These are phyloP conservation scores for Microbotryum lychnidis-dioicae DNA, from an alignment of 1,284 basidiomycete genomes.

Conservation along the genomic window DNA sequence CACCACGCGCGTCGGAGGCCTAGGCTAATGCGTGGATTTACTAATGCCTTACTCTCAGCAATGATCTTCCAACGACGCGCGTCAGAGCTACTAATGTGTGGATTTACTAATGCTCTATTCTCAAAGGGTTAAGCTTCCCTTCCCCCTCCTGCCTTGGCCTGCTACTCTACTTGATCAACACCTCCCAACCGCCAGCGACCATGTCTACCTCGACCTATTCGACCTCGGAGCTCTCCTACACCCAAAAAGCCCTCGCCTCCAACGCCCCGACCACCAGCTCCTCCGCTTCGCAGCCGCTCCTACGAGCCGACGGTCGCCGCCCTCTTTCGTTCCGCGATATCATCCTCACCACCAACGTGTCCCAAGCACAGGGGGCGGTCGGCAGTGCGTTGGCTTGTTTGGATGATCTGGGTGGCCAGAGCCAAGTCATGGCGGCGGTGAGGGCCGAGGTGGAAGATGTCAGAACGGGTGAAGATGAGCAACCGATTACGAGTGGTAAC, in stretches of 20 bases:
- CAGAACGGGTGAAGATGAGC: constrained; percentile 1
- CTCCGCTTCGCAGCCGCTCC: background rate
- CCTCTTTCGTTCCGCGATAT: constrained; percentile 26
- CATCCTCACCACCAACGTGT: constrained; percentile 21
- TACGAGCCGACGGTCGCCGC: constrained; percentile 24
- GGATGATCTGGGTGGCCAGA: constrained; percentile 15
- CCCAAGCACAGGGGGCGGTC: constrained; percentile 19
- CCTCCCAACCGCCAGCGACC: no score
- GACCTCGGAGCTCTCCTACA: constrained; percentile 25
- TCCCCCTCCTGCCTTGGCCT: no score
- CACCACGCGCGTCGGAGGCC: no score
- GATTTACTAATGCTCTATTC: no score
- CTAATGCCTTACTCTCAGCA: no score
- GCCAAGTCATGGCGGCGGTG: constrained; percentile 26
- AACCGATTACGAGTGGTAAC: background rate
- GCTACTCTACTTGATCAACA: no score
- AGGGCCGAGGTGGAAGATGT: constrained; percentile 25
- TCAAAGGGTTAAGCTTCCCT: no score
- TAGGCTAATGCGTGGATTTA: no score
- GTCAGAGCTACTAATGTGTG: no score
- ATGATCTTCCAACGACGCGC: no score
- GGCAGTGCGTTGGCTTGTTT: constrained; percentile 17
- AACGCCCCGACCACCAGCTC: background rate
- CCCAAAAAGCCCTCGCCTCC: constrained; percentile 14
- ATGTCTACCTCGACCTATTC: constrained; percentile 26